Base-by-base conservation (phyloP, 306 rosid species). In the Cicer chorassanicum region DNA sequence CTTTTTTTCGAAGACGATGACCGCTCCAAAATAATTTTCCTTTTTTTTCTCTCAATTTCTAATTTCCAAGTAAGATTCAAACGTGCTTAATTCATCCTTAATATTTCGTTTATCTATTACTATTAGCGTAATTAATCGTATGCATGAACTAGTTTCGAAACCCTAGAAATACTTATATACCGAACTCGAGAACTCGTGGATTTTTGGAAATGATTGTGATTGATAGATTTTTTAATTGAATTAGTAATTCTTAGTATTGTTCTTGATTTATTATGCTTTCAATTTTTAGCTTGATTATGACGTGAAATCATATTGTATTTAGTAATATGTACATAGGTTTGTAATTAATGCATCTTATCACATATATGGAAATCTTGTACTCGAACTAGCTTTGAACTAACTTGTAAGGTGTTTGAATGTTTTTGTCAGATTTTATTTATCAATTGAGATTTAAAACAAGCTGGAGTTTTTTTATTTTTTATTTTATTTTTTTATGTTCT, bases 61-160 rank as follows among this genome's bases (percentile, higher is more conserved):
- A 62, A 16, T 55, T 66, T 59, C 21, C 41, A 43, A 40, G 86
- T 86, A 71, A 74, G 83, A 69, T 82, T 75, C 48, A 42, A 46
- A 7, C 3, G 0, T 29, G 50, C 56, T 54, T 29, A 29, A 4
- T 29, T 78, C 49, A 1, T 45, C 53, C 8, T 62, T 36, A 5
- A 29, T 74, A 8, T 29, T 63, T 15, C 38, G 9, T 65, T 16
- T 45, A 19, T 69, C 19, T 43, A 16, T 72, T 56, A 19, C 14
- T 6, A 29, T 29, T 3, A 29, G 5, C 36, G 67, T 54, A 67
- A 65, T 13, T 21, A 40, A 51, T 75, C 9, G 16, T 24, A 9
- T 42, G 2, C 6, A 13, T 54, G 4, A 24, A 59, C 50, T 36
- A 4, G 2, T 56, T 65, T 70, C 8, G 29, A 79, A 82, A 85